phyloP scores from a whole-genome alignment of 2,329 filamentous ascomycete species.

The Fusarium napiforme region DNA sequence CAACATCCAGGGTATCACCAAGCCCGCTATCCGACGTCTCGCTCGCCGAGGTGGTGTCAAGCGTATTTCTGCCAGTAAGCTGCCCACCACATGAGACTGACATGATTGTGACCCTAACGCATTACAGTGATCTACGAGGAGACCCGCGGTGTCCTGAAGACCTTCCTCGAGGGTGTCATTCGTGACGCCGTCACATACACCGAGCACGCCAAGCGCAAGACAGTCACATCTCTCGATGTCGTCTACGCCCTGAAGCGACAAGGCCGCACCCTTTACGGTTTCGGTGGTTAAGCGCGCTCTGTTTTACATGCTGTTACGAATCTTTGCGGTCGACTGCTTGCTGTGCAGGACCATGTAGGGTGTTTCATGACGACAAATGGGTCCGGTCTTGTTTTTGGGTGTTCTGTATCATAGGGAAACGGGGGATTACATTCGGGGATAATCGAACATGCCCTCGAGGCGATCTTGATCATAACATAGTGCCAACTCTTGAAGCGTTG shows the following conservation, averaged over 20 bases:
- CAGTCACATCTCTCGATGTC: constrained; percentile 77
- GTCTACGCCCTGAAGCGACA: constrained; percentile 76
- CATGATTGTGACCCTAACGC: constrained; percentile 75
- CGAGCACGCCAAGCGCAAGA: constrained; percentile 85
- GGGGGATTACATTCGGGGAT: constrained; percentile 51
- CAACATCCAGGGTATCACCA: constrained; percentile 99
- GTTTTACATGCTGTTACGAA: constrained; percentile 52
- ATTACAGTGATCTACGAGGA: constrained; percentile 78
- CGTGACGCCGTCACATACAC: constrained; percentile 83
- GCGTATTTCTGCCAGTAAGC: constrained; percentile 96
- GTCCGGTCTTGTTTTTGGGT: constrained; percentile 56
- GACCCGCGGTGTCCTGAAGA: constrained; percentile 81
- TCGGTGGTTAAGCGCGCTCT: constrained; percentile 76
- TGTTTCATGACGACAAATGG: constrained; percentile 57
- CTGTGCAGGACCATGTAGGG: constrained; percentile 44
- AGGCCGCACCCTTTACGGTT: constrained; percentile 85
- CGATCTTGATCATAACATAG: constrained; percentile 38
- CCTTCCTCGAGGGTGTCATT: constrained; percentile 81
- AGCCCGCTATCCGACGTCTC: constrained; percentile 98
- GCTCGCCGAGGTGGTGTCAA: constrained; percentile 99
- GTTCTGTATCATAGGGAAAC: constrained; percentile 59
- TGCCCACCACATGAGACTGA: constrained; percentile 43
- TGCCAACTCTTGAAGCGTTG: no score
- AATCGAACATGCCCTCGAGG: constrained; percentile 47
- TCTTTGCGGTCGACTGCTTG: constrained; percentile 40